A percentile compares a stretch with the other conserved stretches of the same genome.
Conservation (phyloP, 2,329 filamentous ascomycete species). For the Penicillium glabrum region DNA sequence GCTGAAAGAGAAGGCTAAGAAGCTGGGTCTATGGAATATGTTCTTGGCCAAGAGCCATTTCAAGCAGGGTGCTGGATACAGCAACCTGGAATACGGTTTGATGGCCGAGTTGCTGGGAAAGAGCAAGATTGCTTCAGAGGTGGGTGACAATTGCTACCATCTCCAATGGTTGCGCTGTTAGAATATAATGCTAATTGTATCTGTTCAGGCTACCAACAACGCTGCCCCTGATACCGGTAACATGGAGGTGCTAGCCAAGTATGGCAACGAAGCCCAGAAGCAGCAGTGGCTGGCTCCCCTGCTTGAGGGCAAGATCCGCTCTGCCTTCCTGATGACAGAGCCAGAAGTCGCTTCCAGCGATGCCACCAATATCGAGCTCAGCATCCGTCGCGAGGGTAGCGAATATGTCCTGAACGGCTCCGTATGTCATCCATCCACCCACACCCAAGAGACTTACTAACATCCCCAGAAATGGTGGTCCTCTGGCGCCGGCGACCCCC, state of each 20-base stretch:
- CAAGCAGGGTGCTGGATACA: slow-evolving; percentile 90
- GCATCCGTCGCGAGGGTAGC: slow-evolving; percentile 78
- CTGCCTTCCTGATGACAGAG: slow-evolving; percentile 93
- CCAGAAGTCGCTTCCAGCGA: slow-evolving; percentile 85
- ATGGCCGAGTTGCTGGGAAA: slow-evolving; percentile 97
- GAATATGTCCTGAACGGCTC: slow-evolving; percentile 89
- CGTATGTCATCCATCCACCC: slow-evolving; percentile 46
- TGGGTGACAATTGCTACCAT: slow-evolving; percentile 19
- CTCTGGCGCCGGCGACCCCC: slow-evolving; percentile 86
- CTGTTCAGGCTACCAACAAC: slow-evolving; percentile 73
- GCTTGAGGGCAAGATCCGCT: slow-evolving; percentile 80
- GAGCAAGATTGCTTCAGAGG: slow-evolving; percentile 76
- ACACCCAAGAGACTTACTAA: background rate
- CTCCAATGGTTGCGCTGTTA: too few species aligned
- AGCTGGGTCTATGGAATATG: slow-evolving; percentile 95
- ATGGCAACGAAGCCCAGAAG: slow-evolving; percentile 84
- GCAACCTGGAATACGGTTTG: slow-evolving; percentile 92
- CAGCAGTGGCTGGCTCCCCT: slow-evolving; percentile 77
- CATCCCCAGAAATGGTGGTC: slow-evolving; percentile 94
- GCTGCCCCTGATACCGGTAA: slow-evolving; percentile 90
- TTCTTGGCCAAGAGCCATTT: slow-evolving; percentile 95
- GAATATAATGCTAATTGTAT: background rate
- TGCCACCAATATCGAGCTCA: slow-evolving; percentile 87
- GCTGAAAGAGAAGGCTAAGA: slow-evolving; percentile 78
- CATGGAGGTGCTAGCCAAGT: slow-evolving; percentile 93